Evolutionary conservation across 805 yeast genomes (phyloP), one percentile per base, ranked within the genome.

Genomic region (Schwanniomyces yamadae): DNA sequence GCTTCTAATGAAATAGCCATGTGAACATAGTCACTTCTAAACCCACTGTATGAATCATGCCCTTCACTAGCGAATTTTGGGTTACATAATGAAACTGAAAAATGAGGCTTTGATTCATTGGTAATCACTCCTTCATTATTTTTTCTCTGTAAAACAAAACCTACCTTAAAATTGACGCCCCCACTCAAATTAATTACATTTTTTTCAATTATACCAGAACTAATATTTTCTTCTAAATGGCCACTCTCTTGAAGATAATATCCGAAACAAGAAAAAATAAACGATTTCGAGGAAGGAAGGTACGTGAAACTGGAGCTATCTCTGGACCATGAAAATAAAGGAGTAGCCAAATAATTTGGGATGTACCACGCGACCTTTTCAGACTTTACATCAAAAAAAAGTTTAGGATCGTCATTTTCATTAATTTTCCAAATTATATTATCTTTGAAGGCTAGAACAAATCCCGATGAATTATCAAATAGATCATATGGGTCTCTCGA

Each of bases 401-500:
- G 75, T 34, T 71, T 69, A 6, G 95, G 83, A 48, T 86, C 78
- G 40, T 80, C 84, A 23, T 78, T 63, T 21, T 78, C 74, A 57
- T 90, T 88, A 23, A 87, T 63, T 3, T 65, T 57, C 57, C 88
- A 73, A 0, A 53, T 49, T 2, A 87, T 84, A 37, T 80, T 58
- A 17, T 83, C 75, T 30, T 73, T 69, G 71, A 95, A 89, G 3
- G 80, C 74, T 31, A 91, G 63, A 1, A 85, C 69, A 50, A 87
- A 89, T 0, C 98, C 98, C 1, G 95, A 74, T 17, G 84, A 69
- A 1, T 66, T 63, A 4, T 79, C 82, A 23, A 83, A 72, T 28
- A 91, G 56, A 28, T 74, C 66, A 53, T 89, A 89, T 0, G 98
- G 98, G 49, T 83, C 82, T 35, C 80, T 70, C 0, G 91, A 77